Conservation (phyloP, 306 rosid genomes). For the Elaeagnus macrophylla region DNA sequence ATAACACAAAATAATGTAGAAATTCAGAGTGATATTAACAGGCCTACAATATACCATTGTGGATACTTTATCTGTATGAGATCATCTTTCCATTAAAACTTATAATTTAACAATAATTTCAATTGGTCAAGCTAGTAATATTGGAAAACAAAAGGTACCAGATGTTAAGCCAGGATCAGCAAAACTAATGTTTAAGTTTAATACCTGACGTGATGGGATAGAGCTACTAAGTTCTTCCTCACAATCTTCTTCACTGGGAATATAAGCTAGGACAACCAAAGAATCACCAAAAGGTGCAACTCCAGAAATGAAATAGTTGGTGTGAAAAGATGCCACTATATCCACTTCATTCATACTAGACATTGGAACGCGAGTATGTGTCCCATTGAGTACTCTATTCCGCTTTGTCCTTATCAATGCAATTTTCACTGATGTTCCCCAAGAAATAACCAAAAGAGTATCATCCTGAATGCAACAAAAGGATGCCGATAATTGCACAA, state of each 20-base stretch:
- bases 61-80: no score
- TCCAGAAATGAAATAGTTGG: constrained; percentile 87
- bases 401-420: constrained; percentile 64
- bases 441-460: constrained; percentile 77
- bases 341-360: constrained; percentile 73
- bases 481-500: constrained; percentile 24
- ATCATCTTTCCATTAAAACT: no score
- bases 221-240: constrained; percentile 74
- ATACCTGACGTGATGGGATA: constrained; percentile 76
- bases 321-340: constrained; percentile 91
- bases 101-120: no score
- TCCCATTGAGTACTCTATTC: constrained; percentile 55
- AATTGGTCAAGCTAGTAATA: no score
- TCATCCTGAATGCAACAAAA: constrained; percentile 59
- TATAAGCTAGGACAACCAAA: constrained; percentile 90
- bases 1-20: no score
- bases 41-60: no score
- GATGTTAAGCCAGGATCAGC: no score
- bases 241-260: constrained; percentile 77
- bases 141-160: no score
- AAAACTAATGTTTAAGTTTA: no score
- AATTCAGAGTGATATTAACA: no score
- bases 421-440: constrained; percentile 94
- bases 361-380: constrained; percentile 44
- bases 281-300: constrained; percentile 94